Conservation (phyloP, 2,329 filamentous ascomycete species). For the Trichoderma citrinoviride region DNA sequence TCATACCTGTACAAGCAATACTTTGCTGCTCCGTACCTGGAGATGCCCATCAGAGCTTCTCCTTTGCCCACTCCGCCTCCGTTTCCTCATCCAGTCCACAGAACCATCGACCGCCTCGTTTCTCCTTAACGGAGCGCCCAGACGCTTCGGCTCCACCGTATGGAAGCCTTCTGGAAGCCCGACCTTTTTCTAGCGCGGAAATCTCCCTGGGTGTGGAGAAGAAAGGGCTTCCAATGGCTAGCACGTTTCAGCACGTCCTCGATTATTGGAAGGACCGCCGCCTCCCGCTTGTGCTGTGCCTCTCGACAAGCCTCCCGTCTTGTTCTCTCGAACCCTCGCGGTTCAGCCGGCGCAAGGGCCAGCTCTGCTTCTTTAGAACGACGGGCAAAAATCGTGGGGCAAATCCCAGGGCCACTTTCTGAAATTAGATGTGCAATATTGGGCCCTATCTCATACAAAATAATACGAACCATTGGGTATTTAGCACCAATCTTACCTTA, state of each 20-base stretch:
- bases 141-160: constrained; percentile 18
- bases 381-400: constrained; percentile 16
- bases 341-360: constrained; percentile 6
- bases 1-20: neutral
- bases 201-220: neutral
- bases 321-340: neutral
- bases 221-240: neutral
- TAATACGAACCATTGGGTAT: neutral
- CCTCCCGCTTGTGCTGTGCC: no score
- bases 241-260: constrained; percentile 17
- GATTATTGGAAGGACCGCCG: constrained; percentile 9
- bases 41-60: neutral
- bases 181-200: constrained; percentile 18
- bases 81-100: neutral
- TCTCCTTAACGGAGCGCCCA: constrained; percentile 19
- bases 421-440: constrained; percentile 13
- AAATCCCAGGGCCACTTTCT: constrained; percentile 5
- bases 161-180: constrained; percentile 21
- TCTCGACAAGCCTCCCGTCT: no score
- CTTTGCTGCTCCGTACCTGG: no score
- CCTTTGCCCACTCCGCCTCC: constrained; percentile 6
- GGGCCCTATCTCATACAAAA: neutral
- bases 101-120: neutral
- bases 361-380: neutral
- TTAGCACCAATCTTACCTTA: neutral